A percentile compares a stretch with the other conserved stretches of the same genome.
Evolutionary conservation across 805 yeast genomes (phyloP).

Genomic region (Candida dendrica): DNA sequence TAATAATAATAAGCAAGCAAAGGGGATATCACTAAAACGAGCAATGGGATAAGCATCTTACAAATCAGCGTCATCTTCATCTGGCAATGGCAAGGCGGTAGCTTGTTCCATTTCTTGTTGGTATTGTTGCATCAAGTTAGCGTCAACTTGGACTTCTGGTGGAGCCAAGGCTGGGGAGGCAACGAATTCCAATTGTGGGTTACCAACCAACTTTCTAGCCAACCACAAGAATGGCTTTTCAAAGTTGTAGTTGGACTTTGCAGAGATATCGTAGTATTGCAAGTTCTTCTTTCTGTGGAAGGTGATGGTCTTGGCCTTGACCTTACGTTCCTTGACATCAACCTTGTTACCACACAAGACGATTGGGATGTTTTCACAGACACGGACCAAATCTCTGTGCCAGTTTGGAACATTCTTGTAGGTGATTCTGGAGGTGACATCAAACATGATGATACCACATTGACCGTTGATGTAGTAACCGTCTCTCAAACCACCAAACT

Average conservation of each 20-base stretch:
- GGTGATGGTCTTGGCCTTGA: slow-evolving; percentile 98
- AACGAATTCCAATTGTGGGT: slow-evolving; percentile 96
- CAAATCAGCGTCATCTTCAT: slow-evolving; percentile 99
- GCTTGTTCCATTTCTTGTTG: slow-evolving; percentile 99
- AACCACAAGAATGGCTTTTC: slow-evolving; percentile 99
- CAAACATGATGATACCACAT: slow-evolving; percentile 99
- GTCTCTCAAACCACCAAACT: slow-evolving; percentile 99
- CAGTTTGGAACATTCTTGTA: slow-evolving; percentile 99
- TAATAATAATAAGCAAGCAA: too few relatives aligned
- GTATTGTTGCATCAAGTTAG: slow-evolving; percentile 94
- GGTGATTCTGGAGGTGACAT: slow-evolving; percentile 98
- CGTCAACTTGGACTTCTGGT: slow-evolving; percentile 97
- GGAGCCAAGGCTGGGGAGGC: slow-evolving; percentile 99
- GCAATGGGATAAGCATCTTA: slow-evolving; percentile 36
- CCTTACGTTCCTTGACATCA: slow-evolving; percentile 99
- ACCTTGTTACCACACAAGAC: slow-evolving; percentile 99
- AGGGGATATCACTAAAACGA: too few relatives aligned
- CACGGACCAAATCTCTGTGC: slow-evolving; percentile 99
- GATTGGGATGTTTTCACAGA: slow-evolving; percentile 98
- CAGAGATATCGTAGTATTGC: slow-evolving; percentile 99
- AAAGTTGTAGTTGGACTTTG: slow-evolving; percentile 98
- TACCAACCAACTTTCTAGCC: slow-evolving; percentile 98
- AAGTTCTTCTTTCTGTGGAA: slow-evolving; percentile 99
- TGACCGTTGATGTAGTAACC: slow-evolving; percentile 99
- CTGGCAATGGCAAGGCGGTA: slow-evolving; percentile 98